Base-by-base conservation (phyloP, 805 yeast species). In the Saturnispora saitoi region DNA sequence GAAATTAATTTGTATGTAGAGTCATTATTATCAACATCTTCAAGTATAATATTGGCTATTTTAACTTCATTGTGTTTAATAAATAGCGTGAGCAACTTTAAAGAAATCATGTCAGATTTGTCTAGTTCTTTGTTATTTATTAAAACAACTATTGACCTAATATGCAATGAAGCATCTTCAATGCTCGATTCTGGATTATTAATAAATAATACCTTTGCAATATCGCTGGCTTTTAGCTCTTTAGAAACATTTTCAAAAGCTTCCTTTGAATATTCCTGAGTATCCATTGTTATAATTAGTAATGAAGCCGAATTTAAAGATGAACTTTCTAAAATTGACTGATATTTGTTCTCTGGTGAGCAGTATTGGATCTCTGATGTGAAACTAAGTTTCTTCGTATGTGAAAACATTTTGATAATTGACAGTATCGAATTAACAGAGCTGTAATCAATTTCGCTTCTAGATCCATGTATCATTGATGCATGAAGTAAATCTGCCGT, bases 401-500 rank as follows among this genome's bases (percentile, higher is more conserved):
- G 67, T 42, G 65, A 60, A 47, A 64, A 63, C 3, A 65, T 55
- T 28, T 64, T 65, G 43, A 65, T 52, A 9, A 64, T 60, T 48
- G 65, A 61, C 36, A 65, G 51, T 29, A 60, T 59, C 0, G 56
- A 75, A 62, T 63, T 77, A 58, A 66, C 65, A 9, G 57, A 65
- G 54, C 53, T 68, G 40, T 58, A 58, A 10, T 51, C 51, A n/a
- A 50, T 45, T 36, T 49, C 52, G 14, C 46, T 55, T 32, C 42
- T 51, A 42, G 38, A 30, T 17, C 38, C 56, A 49, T 30, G 54
- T 56, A 43, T 56, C 67, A 63, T 63, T 10, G 88, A 80, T 1
- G 86, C 86, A 56, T 80, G 86, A 47, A 83, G 70, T 45, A 83
- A 65, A 60, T 83, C 86, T 0, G 86, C 79, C 0, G 87, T 81